Evolutionary conservation across 2,329 filamentous ascomycete genomes (phyloP).

Genomic region (Uncinocarpus reesii): DNA sequence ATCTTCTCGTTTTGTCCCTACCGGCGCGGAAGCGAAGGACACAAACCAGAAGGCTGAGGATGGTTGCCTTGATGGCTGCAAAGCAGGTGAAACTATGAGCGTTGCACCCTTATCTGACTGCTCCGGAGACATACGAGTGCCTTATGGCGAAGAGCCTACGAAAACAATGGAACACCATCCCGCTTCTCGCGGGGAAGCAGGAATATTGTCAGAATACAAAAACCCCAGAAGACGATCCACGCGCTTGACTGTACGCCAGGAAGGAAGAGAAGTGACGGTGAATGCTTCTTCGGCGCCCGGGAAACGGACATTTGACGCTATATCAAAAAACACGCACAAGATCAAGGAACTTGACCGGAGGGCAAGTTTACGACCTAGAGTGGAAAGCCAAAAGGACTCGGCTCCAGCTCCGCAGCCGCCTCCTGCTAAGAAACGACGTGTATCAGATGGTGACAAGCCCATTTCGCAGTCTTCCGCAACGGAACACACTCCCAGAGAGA

Average conservation of each 20-base stretch:
- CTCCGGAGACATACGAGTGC: no score
- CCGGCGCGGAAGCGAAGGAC: no score
- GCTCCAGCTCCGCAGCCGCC: constrained; percentile 23
- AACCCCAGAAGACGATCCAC: constrained; percentile 33
- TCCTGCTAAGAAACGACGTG: constrained; percentile 34
- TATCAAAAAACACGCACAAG: constrained; percentile 41
- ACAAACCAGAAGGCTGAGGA: no score
- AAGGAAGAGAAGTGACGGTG: constrained; percentile 38
- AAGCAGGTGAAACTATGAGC: no score
- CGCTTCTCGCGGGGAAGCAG: no score
- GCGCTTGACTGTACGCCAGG: constrained; percentile 35
- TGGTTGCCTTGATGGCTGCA: no score
- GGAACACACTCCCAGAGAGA: constrained; percentile 4
- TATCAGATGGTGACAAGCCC: constrained; percentile 29
- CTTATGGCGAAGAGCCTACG: not conserved
- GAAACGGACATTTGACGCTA: constrained; percentile 50
- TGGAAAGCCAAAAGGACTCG: constrained; percentile 23
- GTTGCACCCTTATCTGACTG: no score
- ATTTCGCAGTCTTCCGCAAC: not conserved
- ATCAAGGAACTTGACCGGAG: constrained; percentile 47
- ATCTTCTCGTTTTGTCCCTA: no score
- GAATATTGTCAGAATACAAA: no score
- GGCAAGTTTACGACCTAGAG: constrained; percentile 49
- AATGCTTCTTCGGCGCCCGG: constrained; percentile 45
- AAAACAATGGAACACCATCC: no score